Percentiles rank a stretch among this genome's conserved stretches.
These are phyloP conservation scores for Gyrodon lividus DNA, from an alignment of 768 basidiomycete genomes.

Conservation along the genomic window DNA sequence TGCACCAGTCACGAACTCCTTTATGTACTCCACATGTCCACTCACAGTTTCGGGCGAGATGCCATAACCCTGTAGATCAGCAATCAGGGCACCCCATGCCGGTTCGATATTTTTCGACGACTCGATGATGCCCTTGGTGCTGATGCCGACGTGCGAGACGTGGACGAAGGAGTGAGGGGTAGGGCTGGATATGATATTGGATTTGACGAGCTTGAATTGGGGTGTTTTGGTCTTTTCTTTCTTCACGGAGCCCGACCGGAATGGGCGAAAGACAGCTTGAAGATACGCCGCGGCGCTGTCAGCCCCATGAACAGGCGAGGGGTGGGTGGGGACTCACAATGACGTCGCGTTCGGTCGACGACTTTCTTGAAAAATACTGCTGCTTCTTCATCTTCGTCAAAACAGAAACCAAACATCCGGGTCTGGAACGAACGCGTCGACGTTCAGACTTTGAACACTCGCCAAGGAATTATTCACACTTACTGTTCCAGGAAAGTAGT, in stretches of 20 bases:
- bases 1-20: slow-evolving; percentile 22
- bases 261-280: slow-evolving; percentile 28
- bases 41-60: slow-evolving; percentile 32
- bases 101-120: slow-evolving; percentile 52
- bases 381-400: slow-evolving; percentile 61
- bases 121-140: slow-evolving; percentile 49
- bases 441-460: not conserved
- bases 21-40: slow-evolving; percentile 37
- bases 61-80: slow-evolving; percentile 42
- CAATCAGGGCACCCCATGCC: slow-evolving; percentile 48
- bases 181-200: slow-evolving; percentile 54
- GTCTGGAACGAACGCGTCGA: slow-evolving; percentile 17
- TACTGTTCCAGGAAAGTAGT: slow-evolving; percentile 84
- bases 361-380: slow-evolving; percentile 60
- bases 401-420: slow-evolving; percentile 55
- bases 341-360: slow-evolving; percentile 47
- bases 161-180: slow-evolving; percentile 63
- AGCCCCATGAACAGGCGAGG: slow-evolving; percentile 2
- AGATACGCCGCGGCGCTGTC: not conserved
- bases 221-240: slow-evolving; percentile 35
- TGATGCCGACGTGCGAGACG: slow-evolving; percentile 62
- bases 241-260: slow-evolving; percentile 26
- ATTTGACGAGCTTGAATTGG: slow-evolving; percentile 34
- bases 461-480: slow-evolving; percentile 29
- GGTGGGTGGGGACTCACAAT: slow-evolving; percentile 25